Evolutionary conservation across 2,329 filamentous ascomycete genomes (phyloP).

Genomic region (Fusarium tricinctum): DNA sequence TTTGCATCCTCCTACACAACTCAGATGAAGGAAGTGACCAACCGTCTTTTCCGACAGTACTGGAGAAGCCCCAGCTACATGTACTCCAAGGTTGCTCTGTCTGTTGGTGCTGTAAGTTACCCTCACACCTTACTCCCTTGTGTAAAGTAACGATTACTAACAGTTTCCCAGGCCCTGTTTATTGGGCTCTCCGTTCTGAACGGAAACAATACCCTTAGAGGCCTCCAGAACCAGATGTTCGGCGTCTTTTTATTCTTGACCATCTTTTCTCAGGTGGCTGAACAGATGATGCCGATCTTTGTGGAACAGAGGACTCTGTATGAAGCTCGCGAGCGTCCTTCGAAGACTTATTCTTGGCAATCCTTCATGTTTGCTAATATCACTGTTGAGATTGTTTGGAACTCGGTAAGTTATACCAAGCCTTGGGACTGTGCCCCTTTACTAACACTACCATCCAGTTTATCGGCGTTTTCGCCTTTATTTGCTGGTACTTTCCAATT

Average conservation of each 20-base stretch:
- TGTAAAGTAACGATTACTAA: neutral
- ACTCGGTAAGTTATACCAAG: constrained; percentile 63
- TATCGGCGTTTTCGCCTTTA: constrained; percentile 67
- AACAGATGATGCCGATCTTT: constrained; percentile 79
- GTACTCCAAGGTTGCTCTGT: constrained; percentile 63
- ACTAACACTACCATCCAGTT: constrained; percentile 1
- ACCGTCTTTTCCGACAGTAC: constrained; percentile 55
- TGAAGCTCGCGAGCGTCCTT: constrained; percentile 76
- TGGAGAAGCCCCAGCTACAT: constrained; percentile 68
- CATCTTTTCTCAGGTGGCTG: constrained; percentile 75
- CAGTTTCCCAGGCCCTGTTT: constrained; percentile 61
- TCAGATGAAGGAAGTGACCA: constrained; percentile 52
- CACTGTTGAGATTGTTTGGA: constrained; percentile 76
- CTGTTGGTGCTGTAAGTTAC: constrained; percentile 49
- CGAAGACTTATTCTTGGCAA: constrained; percentile 77
- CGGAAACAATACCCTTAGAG: constrained; percentile 70
- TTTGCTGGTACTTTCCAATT: constrained; percentile 78
- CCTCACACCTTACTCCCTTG: accelerated
- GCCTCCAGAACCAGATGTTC: constrained; percentile 80
- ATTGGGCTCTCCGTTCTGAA: constrained; percentile 78
- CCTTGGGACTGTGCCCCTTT: accelerated
- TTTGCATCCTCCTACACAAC: constrained; percentile 50
- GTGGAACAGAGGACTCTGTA: constrained; percentile 77
- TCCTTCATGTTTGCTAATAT: constrained; percentile 74
- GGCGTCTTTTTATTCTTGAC: constrained; percentile 78